Evolutionary conservation across 495 filamentous ascomycete genomes (phyloP).

Genomic region (Zalerion maritima): DNA sequence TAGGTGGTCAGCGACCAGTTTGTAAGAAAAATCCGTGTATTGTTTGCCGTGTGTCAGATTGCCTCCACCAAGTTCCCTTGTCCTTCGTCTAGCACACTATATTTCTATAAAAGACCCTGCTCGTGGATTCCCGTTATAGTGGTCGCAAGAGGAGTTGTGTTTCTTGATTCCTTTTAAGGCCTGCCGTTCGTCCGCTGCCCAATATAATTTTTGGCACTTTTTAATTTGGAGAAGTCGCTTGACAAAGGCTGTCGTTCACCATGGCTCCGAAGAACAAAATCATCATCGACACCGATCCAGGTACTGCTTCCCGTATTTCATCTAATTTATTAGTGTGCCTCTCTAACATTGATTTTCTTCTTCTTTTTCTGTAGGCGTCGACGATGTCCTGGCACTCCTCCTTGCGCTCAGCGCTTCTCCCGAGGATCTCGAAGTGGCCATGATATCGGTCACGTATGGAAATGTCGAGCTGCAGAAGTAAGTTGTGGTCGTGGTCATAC

Average conservation of each 20-base stretch:
- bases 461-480: slow-evolving; percentile 76
- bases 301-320: slow-evolving; percentile 11
- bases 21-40: too few species aligned
- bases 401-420: slow-evolving; percentile 70
- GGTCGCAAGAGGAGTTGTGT: too few species aligned
- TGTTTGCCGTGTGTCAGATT: too few species aligned
- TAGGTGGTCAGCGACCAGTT: too few species aligned
- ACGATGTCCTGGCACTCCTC: slow-evolving; percentile 75
- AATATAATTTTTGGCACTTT: too few species aligned
- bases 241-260: slow-evolving; percentile 4
- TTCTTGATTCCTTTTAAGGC: slow-evolving; percentile 11
- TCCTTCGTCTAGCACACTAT: too few species aligned
- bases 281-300: slow-evolving; percentile 92
- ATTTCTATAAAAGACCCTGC: too few species aligned
- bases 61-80: too few species aligned
- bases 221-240: slow-evolving; percentile 1
- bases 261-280: slow-evolving; percentile 55
- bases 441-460: slow-evolving; percentile 85
- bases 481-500: slow-evolving; percentile 2
- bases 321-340: background rate
- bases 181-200: too few species aligned
- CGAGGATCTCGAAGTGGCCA: slow-evolving; percentile 73
- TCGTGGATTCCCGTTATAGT: too few species aligned
- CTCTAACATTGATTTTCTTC: slow-evolving; percentile 1
- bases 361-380: slow-evolving; percentile 48